phyloP scores from a whole-genome alignment of 2,329 filamentous ascomycete genomes.

The Penicillium palitans region DNA sequence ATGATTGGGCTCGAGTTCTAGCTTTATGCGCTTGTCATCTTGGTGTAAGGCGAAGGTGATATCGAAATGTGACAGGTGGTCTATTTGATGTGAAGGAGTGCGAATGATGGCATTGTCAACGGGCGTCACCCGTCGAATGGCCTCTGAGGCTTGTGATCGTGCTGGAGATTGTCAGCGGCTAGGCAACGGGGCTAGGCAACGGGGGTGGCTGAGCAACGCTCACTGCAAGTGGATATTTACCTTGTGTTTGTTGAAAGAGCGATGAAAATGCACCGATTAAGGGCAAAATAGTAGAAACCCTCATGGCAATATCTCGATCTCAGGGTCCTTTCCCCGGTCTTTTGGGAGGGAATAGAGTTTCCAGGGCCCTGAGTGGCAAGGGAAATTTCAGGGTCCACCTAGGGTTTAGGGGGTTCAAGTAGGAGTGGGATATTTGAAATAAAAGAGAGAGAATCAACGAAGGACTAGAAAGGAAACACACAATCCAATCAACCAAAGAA shows the following conservation, averaged over 20 bases:
- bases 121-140: conserved; percentile 70
- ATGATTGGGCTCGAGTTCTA: conserved; percentile 85
- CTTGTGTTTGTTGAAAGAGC: conserved; percentile 19
- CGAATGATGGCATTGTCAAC: conserved; percentile 75
- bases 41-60: conserved; percentile 74
- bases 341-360: conserved; percentile 13
- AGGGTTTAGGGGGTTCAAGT: background rate
- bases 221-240: conserved; percentile 7
- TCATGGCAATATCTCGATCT: conserved; percentile 17
- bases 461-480: background rate
- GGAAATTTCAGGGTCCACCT: conserved; percentile 1
- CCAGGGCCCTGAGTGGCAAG: conserved; percentile 16
- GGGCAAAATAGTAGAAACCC: conserved; percentile 20
- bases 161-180: conserved; percentile 44
- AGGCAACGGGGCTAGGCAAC: background rate
- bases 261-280: conserved; percentile 18
- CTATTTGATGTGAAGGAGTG: conserved; percentile 74
- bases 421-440: too few relatives aligned
- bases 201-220: background rate
- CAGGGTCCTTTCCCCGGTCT: conserved; percentile 10
- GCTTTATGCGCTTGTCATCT: conserved; percentile 68
- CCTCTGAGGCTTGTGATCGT: conserved; percentile 72
- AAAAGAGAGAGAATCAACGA: background rate
- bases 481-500: background rate
- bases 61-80: conserved; percentile 80